Evolutionary conservation across 306 rosid genomes (phyloP), one percentile per base, ranked within the genome.

Genomic region (Cucurbita maxima): DNA sequence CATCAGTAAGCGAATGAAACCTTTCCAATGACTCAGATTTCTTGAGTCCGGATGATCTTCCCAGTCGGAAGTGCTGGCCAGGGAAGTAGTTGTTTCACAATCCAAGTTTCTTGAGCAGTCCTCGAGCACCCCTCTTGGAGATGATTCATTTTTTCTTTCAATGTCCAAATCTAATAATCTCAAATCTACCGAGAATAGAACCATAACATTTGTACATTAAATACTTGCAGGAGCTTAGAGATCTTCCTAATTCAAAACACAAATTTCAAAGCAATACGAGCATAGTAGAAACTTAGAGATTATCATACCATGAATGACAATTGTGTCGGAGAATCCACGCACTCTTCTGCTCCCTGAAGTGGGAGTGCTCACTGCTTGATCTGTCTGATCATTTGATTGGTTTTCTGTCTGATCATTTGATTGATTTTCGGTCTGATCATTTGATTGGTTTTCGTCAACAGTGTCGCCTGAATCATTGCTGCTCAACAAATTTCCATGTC

Each of bases 51-150:
- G 72, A 5, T 14, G 72, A 52, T 63, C 75, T 76, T 81, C 96
- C 4, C 84, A 82, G 57, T 84, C 92, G 50, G 92, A 87, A 76
- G 91, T 87, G 83, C 96, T 89, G 62, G 92, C 80, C 75, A 61
- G 84, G 5, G 93, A 78, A 76, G 85, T 74, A 79, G 85, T 80
- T 44, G 86, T 62, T 73, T 80, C 92, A 15, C 81, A 83, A 71
- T 80, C 90, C 70, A 80, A 45, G 73, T 84, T 80, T 72, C 80
- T 79, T 5, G 81, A 58, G 74, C 61, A 67, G 70, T 83, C 82
- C 52, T 74, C 86, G 1, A 20, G 51, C 18, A 44, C 68, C 40
- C 76, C 76, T 63, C 79, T 75, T 6, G 87, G 73, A 79, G 85
- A 79, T 20, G 77, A 76, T 7, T 83, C 89, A 6, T 48, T 13